phyloP scores from a whole-genome alignment of 768 basidiomycete species.

The Leccinellum rugosiceps region DNA sequence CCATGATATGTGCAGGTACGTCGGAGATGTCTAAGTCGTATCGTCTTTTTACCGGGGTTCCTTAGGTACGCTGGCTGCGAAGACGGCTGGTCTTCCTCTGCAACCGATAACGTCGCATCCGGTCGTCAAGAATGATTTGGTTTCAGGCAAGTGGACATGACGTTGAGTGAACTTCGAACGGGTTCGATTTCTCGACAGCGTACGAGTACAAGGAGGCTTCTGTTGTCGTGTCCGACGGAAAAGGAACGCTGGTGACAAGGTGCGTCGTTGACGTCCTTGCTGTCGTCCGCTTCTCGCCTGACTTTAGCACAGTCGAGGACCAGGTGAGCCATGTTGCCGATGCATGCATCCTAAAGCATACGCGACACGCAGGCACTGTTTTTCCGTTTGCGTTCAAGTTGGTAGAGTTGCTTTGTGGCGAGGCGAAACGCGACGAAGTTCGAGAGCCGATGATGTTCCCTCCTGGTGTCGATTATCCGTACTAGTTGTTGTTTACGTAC shows the following conservation, averaged over 20 bases:
- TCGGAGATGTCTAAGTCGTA: not conserved
- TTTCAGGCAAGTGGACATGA: slow-evolving; percentile 38
- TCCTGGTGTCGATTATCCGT: slow-evolving; percentile 42
- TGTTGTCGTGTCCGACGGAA: slow-evolving; percentile 58
- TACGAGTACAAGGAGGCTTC: slow-evolving; percentile 73
- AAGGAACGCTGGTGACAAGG: slow-evolving; percentile 74
- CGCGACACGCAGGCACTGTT: slow-evolving; percentile 50
- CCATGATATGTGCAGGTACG: slow-evolving; percentile 84
- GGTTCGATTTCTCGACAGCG: slow-evolving; percentile 35
- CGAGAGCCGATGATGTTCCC: slow-evolving; percentile 73
- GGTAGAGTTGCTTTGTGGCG: slow-evolving; percentile 66
- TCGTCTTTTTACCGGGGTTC: not conserved
- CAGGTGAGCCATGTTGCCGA: slow-evolving; percentile 41
- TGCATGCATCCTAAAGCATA: not conserved
- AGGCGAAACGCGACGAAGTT: slow-evolving; percentile 58
- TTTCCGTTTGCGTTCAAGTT: slow-evolving; percentile 80
- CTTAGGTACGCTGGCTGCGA: slow-evolving; percentile 67
- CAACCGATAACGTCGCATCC: slow-evolving; percentile 81
- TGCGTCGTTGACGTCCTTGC: slow-evolving; percentile 19
- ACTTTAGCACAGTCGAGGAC: slow-evolving; percentile 57
- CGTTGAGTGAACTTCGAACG: not conserved
- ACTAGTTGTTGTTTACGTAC: slow-evolving; percentile 15
- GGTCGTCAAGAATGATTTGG: slow-evolving; percentile 58
- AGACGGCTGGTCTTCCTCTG: slow-evolving; percentile 53
- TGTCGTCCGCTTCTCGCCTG: not conserved